phyloP scores from a whole-genome alignment of 1,139 yeast genomes.

The Nematodospora anomalae region DNA sequence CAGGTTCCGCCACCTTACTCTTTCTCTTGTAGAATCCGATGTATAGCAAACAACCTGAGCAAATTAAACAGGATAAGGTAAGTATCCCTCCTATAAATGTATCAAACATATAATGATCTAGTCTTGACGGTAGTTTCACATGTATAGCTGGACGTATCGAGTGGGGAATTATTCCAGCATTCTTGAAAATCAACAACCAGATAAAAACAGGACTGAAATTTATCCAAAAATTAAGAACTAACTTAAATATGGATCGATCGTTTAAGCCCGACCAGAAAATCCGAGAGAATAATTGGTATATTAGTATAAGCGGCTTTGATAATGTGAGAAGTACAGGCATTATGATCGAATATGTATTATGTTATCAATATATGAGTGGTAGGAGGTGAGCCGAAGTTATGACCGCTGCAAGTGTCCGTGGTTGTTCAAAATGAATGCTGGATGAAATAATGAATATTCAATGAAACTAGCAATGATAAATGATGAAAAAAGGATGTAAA shows the following conservation, averaged over 20 bases:
- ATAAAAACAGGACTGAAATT: slow-evolving; percentile 55
- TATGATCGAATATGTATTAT: too few relatives aligned
- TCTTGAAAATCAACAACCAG: slow-evolving; percentile 61
- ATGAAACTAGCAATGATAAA: too few relatives aligned
- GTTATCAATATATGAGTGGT: too few relatives aligned
- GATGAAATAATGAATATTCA: too few relatives aligned
- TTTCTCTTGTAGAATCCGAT: slow-evolving; percentile 6
- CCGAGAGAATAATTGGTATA: slow-evolving; percentile 21
- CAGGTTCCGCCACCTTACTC: background rate
- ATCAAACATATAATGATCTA: slow-evolving; percentile 41
- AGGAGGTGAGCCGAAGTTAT: too few relatives aligned
- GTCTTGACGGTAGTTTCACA: slow-evolving; percentile 43
- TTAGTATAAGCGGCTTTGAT: slow-evolving; percentile 19
- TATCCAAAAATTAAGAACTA: slow-evolving; percentile 44
- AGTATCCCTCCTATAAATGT: slow-evolving; percentile 17
- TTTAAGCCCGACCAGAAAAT: slow-evolving; percentile 32
- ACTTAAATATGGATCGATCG: slow-evolving; percentile 33
- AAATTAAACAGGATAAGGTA: slow-evolving; percentile 15
- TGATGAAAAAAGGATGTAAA: too few relatives aligned
- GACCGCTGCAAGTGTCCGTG: too few relatives aligned
- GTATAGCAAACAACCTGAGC: slow-evolving; percentile 18
- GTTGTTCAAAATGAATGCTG: too few relatives aligned
- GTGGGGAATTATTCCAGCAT: slow-evolving; percentile 60
- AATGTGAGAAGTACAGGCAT: background rate
- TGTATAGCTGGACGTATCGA: slow-evolving; percentile 56